Conservation (phyloP, 345 rosid genomes). For the Trapa incisa region DNA sequence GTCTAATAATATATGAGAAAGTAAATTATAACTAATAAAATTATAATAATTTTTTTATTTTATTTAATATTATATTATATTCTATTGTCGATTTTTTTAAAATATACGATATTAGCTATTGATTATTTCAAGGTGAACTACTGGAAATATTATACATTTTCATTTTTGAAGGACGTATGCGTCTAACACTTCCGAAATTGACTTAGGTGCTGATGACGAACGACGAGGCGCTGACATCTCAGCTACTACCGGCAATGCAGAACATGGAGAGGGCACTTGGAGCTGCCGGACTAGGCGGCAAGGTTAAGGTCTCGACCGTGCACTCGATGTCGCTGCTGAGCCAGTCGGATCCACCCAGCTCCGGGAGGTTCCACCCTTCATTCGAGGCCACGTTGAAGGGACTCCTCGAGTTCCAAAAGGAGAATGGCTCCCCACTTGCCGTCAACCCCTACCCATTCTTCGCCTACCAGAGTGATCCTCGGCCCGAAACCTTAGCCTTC, state of each 20-base stretch:
- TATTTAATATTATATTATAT: no score
- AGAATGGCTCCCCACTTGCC: slow-evolving; percentile 65
- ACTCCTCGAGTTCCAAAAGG: slow-evolving; percentile 54
- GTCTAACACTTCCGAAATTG: background rate
- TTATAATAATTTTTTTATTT: no score
- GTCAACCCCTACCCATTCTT: slow-evolving; percentile 87
- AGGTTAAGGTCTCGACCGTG: slow-evolving; percentile 78
- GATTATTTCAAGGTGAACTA: no score
- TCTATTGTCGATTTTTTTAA: no score
- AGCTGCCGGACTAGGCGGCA: slow-evolving; percentile 57
- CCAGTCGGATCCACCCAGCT: slow-evolving; percentile 77
- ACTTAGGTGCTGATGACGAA: slow-evolving; percentile 53
- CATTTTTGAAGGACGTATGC: no score
- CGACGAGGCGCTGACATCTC: slow-evolving; percentile 55
- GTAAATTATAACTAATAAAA: no score
- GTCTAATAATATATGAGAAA: no score
- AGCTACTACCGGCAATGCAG: slow-evolving; percentile 80
- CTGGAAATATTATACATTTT: no score
- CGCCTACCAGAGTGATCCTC: slow-evolving; percentile 79
- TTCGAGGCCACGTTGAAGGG: slow-evolving; percentile 50
- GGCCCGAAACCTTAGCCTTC: slow-evolving; percentile 80
- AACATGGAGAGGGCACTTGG: slow-evolving; percentile 65
- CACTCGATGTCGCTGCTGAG: slow-evolving; percentile 81
- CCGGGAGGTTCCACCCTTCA: slow-evolving; percentile 49
- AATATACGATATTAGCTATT: no score